Evolutionary conservation across 176 grass and related monocot genomes (phyloP), one percentile per base, ranked within the genome.

Genomic region (Thalia dealbata): DNA sequence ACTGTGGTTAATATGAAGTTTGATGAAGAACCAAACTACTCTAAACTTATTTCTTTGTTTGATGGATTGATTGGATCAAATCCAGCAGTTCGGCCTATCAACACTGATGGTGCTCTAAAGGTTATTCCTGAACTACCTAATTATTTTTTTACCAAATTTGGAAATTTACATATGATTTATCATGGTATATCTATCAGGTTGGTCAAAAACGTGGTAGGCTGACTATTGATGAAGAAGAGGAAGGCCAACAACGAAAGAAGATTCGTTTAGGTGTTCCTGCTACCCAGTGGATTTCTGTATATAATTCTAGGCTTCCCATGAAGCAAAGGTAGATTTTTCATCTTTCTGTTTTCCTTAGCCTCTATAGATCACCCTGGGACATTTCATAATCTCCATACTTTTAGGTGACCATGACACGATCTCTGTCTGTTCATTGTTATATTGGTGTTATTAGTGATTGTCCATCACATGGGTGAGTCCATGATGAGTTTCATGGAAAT

Each of bases 271-370:
- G 91, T 61, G 70, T 62, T 59, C 91, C 91, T 3, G 84, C 91
- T 63, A 90, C 84, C 21, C 91, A 95, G 72, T 95, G 91, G 91
- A 95, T 95, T 76, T 95, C 91, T 29, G 91, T 95, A 50, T 95
- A 95, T 73, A 95, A 95, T 81, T 83, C 87, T 8, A 81, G 87
- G 61, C 56, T 70, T 50, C 84, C 91, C 25, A 95, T 95, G 91
- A 95, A 95, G 66, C 87, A 90, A 67, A 84, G 91, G 91, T 93
- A 54, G 29, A 63, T 22, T 79, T 79, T n/a, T 59, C 46, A 44
- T 72, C 1, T 15, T 86, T 81, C 71, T 76, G 32, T 75, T 78
- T 51, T 24, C 41, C 26, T 12, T 55, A 77, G 63, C 72, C 4
- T 43, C 51, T 80, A 0, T 44, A 32, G 58, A 50, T 43, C 35